These are phyloP conservation scores for Zarea fungicola DNA, from an alignment of 2,329 filamentous ascomycete genomes.

Conservation along the genomic window DNA sequence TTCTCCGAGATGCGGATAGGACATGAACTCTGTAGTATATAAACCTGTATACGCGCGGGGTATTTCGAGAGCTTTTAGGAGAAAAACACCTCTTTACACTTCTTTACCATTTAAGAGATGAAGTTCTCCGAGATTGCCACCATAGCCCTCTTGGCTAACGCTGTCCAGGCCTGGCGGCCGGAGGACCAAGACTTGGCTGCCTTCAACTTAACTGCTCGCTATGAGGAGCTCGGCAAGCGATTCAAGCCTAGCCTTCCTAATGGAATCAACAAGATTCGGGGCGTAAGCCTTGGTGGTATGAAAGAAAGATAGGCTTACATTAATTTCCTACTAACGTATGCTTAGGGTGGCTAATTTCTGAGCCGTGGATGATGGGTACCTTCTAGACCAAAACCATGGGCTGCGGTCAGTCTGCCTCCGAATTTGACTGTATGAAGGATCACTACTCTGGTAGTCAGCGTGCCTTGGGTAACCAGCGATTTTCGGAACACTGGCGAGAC, in stretches of 20 bases:
- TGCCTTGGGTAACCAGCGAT: slow-evolving; percentile 38
- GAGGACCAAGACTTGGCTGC: slow-evolving; percentile 26
- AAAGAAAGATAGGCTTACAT: rapidly evolving
- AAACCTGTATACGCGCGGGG: too few relatives aligned
- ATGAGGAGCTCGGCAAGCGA: slow-evolving; percentile 27
- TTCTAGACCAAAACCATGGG: slow-evolving; percentile 42
- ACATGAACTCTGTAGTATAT: too few relatives aligned
- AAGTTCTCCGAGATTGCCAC: slow-evolving; percentile 21
- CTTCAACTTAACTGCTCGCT: slow-evolving; percentile 28
- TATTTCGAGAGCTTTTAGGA: too few relatives aligned
- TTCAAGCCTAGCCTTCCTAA: slow-evolving; percentile 23
- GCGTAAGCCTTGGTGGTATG: slow-evolving; percentile 47
- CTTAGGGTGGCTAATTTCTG: slow-evolving; percentile 35
- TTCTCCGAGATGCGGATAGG: too few relatives aligned
- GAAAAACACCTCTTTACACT: too few relatives aligned
- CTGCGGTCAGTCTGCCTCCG: slow-evolving; percentile 37
- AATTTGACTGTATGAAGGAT: slow-evolving; percentile 47
- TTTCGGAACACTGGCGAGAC: slow-evolving; percentile 42
- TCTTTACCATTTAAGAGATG: too few relatives aligned
- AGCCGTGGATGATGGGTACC: slow-evolving; percentile 45
- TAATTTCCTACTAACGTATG: too few relatives aligned
- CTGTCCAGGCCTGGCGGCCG: slow-evolving; percentile 25
- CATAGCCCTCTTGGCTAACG: slow-evolving; percentile 18
- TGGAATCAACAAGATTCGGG: slow-evolving; percentile 38
- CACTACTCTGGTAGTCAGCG: slow-evolving; percentile 21